Evolutionary conservation across 1,284 basidiomycete genomes (phyloP), one percentile per base, ranked within the genome.

Genomic region (Peniophora sp.): DNA sequence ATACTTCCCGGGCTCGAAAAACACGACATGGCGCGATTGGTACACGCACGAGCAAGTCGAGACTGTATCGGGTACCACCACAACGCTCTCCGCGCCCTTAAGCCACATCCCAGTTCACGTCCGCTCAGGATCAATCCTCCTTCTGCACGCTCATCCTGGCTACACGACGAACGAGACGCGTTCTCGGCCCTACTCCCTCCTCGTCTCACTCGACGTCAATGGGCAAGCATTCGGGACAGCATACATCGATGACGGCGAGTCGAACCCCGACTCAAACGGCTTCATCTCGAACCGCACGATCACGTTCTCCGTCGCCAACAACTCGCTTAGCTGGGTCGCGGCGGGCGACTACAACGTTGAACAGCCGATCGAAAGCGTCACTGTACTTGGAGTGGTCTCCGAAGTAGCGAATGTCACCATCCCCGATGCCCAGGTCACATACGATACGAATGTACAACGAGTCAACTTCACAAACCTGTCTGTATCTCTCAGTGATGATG

Each of bases 1-100:
- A 74, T 43, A 69, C 79, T 87, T 68, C 81, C 81, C 24, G 83
- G 82, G 0, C 67, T 73, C 51, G 78, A 78, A n/a, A 67, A 32
- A 65, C 15, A 75, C 78, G 0, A 67, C 73, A 51, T 91, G 85
- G 86, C 75, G 84, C 49, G 86, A 90, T 64, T 88, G 84, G 78
- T 88, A 82, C 66, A 87, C 82, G 0, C 83, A 86, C 59, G 68
- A 75, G 32, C 69, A 69, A 37, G 73, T 78, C 37, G 66, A 72
- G 54, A 66, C 63, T 18, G 61, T 65, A 6, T 46, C 61, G 9
- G 68, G 69, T 17, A 60, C 58, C 18, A 71, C 71, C 53, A 73
- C 72, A 1, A 75, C 74, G 3, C 70, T 86, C 15, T 53, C 65
- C 24, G 76, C 80, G 2, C 81, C 84, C 0, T 73, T 90, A 1